Conservation (phyloP, 768 basidiomycete species). For the Lactarius indigo region DNA sequence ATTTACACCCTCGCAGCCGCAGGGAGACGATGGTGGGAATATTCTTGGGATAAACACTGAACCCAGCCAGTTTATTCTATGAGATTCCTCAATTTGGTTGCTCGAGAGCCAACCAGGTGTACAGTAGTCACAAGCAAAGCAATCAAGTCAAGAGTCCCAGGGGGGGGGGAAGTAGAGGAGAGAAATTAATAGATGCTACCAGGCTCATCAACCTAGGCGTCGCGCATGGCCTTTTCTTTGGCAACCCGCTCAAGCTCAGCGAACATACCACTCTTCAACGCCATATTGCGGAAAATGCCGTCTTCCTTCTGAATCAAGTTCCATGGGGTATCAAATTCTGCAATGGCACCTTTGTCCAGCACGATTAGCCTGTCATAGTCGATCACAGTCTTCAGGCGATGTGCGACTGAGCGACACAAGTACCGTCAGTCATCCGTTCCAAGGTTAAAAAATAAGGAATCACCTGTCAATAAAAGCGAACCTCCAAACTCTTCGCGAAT, state of each 20-base stretch:
- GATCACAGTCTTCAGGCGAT: conserved; percentile 72
- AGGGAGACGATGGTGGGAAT: not conserved
- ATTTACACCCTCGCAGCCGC: not conserved
- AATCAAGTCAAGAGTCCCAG: not conserved
- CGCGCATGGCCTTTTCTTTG: conserved; percentile 36
- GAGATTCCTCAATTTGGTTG: not conserved
- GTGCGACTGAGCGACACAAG: conserved; percentile 50
- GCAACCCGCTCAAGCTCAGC: conserved; percentile 57
- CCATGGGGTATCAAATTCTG: conserved; percentile 50
- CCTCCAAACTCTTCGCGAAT: conserved; percentile 82
- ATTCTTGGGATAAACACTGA: not conserved
- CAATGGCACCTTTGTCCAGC: conserved; percentile 60
- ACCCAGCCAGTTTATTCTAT: not conserved
- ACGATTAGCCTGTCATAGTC: conserved; percentile 80
- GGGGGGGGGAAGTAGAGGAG: not conserved
- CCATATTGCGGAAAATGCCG: conserved; percentile 52
- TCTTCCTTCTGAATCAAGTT: conserved; percentile 45
- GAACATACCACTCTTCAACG: conserved; percentile 60
- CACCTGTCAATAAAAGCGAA: conserved; percentile 70
- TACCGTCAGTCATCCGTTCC: not conserved
- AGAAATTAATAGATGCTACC: not conserved
- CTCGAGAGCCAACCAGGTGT: not conserved
- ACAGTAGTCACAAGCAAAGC: conserved; percentile 5
- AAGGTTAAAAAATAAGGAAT: conserved; percentile 30
- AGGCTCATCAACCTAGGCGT: not conserved